Evolutionary conservation across 202 grass and related monocot genomes (phyloP).

Genomic region (Zoysia matrella): DNA sequence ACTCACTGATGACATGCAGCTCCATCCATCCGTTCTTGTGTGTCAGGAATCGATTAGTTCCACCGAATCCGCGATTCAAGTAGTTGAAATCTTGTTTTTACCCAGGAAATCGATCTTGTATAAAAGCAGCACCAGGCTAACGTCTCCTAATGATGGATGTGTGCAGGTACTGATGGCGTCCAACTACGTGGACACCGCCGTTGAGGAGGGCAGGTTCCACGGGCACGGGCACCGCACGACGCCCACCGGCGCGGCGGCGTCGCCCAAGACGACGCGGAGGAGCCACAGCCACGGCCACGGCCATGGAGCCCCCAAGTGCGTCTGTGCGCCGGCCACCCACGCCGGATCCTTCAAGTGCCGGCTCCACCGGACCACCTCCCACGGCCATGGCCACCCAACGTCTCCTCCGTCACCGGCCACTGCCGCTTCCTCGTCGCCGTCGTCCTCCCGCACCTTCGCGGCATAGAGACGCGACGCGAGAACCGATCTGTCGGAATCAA

Average conservation of each 20-base stretch:
- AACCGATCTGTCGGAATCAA: background rate
- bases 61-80: background rate
- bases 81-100: background rate
- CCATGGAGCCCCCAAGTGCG: conserved; percentile 64
- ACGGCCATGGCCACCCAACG: conserved; percentile 20
- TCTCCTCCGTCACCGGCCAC: conserved; percentile 17
- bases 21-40: background rate
- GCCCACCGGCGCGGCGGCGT: conserved; percentile 56
- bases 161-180: conserved; percentile 56
- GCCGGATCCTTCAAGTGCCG: conserved; percentile 16
- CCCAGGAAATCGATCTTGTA: background rate
- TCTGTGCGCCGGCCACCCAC: conserved; percentile 84
- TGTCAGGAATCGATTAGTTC: background rate
- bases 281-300: conserved; percentile 35
- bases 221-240: conserved; percentile 52
- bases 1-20: background rate
- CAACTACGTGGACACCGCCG: conserved; percentile 61
- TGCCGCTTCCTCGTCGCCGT: conserved; percentile 13
- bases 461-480: conserved; percentile 29
- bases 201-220: conserved; percentile 55
- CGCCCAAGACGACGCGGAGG: conserved; percentile 49
- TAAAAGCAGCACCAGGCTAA: background rate
- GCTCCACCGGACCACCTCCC: conserved; percentile 39
- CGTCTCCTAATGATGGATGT: background rate
- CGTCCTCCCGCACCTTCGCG: conserved; percentile 61